Conservation (phyloP, 2,329 filamentous ascomycete species). For the Fonsecaea pedrosoi region DNA sequence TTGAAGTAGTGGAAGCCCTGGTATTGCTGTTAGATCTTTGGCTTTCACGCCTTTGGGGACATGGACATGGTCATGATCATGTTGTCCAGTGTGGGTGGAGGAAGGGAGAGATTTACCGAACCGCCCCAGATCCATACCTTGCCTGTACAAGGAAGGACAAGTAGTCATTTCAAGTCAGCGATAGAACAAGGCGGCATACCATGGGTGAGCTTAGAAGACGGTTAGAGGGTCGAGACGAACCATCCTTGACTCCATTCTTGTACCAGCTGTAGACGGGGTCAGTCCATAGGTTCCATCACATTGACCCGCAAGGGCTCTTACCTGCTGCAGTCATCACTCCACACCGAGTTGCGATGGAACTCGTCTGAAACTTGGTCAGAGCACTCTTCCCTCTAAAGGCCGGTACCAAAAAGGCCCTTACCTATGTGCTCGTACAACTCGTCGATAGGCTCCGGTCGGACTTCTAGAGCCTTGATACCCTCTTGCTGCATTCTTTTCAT, state of each 20-base stretch:
- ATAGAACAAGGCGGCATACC: no score
- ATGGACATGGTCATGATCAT: no score
- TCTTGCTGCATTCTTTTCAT: conserved; percentile 27
- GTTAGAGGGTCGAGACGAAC: not conserved
- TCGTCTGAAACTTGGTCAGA: not conserved
- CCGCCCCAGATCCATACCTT: conserved; percentile 29
- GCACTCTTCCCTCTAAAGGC: no score
- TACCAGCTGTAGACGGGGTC: conserved; percentile 12
- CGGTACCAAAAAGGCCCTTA: no score
- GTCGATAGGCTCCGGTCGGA: conserved; percentile 18
- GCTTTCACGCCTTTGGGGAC: not conserved
- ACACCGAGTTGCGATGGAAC: conserved; percentile 24
- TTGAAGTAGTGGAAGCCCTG: conserved; percentile 31
- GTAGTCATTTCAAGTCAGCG: no score
- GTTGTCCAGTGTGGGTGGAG: no score
- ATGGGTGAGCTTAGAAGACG: no score
- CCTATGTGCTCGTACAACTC: conserved; percentile 31
- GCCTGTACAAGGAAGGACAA: no score
- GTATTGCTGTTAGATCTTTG: conserved; percentile 9
- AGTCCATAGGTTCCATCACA: not conserved
- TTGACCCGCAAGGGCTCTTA: not conserved
- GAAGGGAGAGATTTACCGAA: conserved; percentile 13
- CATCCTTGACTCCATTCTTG: conserved; percentile 19
- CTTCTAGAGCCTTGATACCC: conserved; percentile 23
- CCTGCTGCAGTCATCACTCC: conserved; percentile 25